Base-by-base conservation (phyloP, 768 basidiomycete genomes). In the Russula lepida region DNA sequence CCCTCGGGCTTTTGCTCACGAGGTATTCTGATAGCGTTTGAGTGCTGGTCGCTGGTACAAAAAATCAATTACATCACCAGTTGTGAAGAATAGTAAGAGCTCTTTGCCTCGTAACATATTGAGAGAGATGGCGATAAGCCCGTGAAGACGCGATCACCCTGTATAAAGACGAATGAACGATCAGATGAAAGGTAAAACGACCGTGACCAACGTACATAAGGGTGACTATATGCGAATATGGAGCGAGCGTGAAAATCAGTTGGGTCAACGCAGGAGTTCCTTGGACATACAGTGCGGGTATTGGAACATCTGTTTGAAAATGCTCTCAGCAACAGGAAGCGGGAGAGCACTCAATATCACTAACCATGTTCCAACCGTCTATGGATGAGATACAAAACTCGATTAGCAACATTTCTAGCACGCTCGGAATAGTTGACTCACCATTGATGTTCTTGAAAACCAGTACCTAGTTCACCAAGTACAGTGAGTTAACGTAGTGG, bases 291-390 rank as follows among this genome's bases (percentile, higher is more conserved):
- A 25, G 44, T 65, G 64, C 12, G 64, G 64, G 27, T 54, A 64
- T 59, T 65, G 64, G 28, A 65, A 63, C 62, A 65, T 63, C 64
- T 65, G 27, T 1, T 35, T 19, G 32, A 15, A 11, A 37, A 49
- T 2, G 23, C 15, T 15, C 1, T 63, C 33, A 63, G 46, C 32
- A 48, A 48, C 17, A n/a, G 11, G 27, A 52, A 28, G 32, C 21
- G 11, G 6, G 15, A 32, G 15, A 32, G 15, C 9, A 28, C 37
- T 21, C 13, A 52, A 27, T 19, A 23, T 6, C 9, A 47, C 64
- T 35, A 3, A 65, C 64, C 62, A 63, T 19, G 32, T 65, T 65
- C 62, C 62, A 65, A 35, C 43, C 13, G 21, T 65, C 63, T 64
- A 21, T 49, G 32, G n/a, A 37, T 11, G n/a, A 13, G 25, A 47